Percentiles rank a stretch among this genome's conserved stretches.
phyloP scores from a whole-genome alignment of 352 stramenopile genomes.

The Pythium utonaiense region DNA sequence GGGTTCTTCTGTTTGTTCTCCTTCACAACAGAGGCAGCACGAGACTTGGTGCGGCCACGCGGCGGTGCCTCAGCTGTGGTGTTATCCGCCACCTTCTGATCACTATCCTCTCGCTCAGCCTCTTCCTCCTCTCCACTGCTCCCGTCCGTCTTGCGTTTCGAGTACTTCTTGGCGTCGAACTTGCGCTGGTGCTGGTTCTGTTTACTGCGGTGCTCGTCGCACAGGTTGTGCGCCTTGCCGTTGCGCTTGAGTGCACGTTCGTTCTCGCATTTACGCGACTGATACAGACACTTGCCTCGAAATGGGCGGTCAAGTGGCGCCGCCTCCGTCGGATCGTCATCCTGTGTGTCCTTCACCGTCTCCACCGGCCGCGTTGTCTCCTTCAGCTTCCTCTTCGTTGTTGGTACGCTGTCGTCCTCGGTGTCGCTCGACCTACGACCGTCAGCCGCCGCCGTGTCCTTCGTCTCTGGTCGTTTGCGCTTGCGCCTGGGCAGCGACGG shows the following conservation, averaged over 20 bases:
- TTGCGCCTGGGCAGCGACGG: no score
- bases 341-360: no score
- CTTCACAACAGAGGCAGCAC: not conserved
- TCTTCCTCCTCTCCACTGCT: constrained; percentile 23
- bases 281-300: constrained; percentile 85
- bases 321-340: no score
- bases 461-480: no score
- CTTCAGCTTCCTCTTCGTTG: no score
- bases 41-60: not conserved
- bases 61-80: not conserved
- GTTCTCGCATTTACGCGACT: constrained; percentile 87
- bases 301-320: no score
- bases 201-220: constrained; percentile 81
- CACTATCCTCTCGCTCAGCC: not conserved
- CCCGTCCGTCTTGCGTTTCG: constrained; percentile 32
- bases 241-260: constrained; percentile 84
- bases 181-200: constrained; percentile 85
- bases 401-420: no score
- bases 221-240: constrained; percentile 74
- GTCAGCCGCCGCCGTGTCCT: no score
- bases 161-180: constrained; percentile 83
- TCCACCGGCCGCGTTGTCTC: no score
- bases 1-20: not conserved
- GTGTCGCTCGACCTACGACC: no score
- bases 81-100: not conserved